Percentiles rank a stretch among this genome's conserved stretches.
phyloP scores from a whole-genome alignment of 2,329 filamentous ascomycete genomes.

The Pseudogymnoascus sp. region DNA sequence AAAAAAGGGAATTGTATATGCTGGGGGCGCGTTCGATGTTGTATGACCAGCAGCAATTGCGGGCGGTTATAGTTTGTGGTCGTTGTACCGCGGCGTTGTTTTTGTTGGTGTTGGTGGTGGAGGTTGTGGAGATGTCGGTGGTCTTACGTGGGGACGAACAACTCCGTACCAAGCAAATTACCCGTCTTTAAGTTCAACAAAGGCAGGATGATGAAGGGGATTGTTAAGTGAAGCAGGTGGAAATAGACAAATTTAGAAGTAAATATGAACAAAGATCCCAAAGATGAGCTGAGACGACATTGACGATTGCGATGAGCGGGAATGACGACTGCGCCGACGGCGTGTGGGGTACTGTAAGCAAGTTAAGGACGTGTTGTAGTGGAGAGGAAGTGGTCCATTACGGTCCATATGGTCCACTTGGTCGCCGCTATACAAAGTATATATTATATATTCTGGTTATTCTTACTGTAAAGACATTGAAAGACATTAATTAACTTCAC shows the following conservation, averaged over 20 bases:
- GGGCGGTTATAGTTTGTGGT: background rate
- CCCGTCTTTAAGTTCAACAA: slow-evolving; percentile 1
- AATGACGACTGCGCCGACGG: background rate
- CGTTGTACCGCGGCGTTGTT: background rate
- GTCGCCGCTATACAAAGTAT: background rate
- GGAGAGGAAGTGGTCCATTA: background rate
- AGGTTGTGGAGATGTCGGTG: background rate
- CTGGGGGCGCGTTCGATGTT: background rate
- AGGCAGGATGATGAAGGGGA: background rate
- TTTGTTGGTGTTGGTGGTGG: background rate
- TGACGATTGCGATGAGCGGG: background rate
- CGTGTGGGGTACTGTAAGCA: background rate
- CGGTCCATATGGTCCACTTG: background rate
- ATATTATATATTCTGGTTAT: background rate
- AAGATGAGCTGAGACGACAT: background rate
- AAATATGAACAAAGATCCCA: background rate
- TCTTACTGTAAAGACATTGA: background rate
- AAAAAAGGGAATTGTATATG: background rate
- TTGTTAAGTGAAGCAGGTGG: background rate
- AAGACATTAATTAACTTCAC: background rate
- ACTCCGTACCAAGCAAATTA: background rate
- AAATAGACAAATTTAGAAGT: background rate
- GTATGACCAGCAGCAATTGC: background rate
- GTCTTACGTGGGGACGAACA: background rate
- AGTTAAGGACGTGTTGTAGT: background rate